A percentile compares a stretch with the other conserved stretches of the same genome.
Evolutionary conservation across 768 basidiomycete species (phyloP).

Genomic region (Hygrophorus russula): DNA sequence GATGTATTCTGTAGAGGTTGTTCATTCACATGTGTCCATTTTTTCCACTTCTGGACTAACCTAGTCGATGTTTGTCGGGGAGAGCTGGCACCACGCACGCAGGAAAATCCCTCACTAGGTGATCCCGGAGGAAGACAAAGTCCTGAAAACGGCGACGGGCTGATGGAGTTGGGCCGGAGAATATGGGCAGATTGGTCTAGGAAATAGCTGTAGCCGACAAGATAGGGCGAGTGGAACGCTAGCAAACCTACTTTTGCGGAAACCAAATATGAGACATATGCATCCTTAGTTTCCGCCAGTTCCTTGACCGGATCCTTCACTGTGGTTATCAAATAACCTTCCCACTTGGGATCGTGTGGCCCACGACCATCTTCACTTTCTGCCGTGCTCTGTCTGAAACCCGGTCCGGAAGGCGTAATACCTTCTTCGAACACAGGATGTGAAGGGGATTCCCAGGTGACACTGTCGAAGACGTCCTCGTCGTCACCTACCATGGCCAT

Average conservation of each 20-base stretch:
- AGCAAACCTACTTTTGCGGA: slow-evolving; percentile 58
- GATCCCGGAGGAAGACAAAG: slow-evolving; percentile 87
- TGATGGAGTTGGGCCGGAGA: slow-evolving; percentile 62
- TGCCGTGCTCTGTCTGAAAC: slow-evolving; percentile 71
- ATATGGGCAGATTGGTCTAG: slow-evolving; percentile 87
- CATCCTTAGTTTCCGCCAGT: slow-evolving; percentile 93
- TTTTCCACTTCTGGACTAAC: slow-evolving; percentile 36
- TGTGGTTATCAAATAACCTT: slow-evolving; percentile 69
- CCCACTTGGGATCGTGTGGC: slow-evolving; percentile 87
- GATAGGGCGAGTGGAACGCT: background rate
- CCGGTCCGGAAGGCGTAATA: slow-evolving; percentile 45
- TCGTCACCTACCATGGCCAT: slow-evolving; percentile 67
- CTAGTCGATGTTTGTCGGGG: slow-evolving; percentile 93
- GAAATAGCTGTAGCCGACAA: slow-evolving; percentile 6
- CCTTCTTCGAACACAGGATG: slow-evolving; percentile 34
- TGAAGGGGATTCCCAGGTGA: slow-evolving; percentile 79
- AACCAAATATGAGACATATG: slow-evolving; percentile 91
- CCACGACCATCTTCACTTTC: slow-evolving; percentile 59
- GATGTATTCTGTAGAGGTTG: slow-evolving; percentile 63
- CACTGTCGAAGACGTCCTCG: slow-evolving; percentile 85
- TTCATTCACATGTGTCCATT: background rate
- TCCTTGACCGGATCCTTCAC: slow-evolving; percentile 95
- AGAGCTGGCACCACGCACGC: slow-evolving; percentile 97
- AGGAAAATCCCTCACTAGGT: slow-evolving; percentile 85
- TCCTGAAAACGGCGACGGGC: slow-evolving; percentile 90